A percentile compares a stretch with the other conserved stretches of the same genome.
phyloP scores from a whole-genome alignment of 2,329 filamentous ascomycete species.

The Pestalotiopsis sp. region DNA sequence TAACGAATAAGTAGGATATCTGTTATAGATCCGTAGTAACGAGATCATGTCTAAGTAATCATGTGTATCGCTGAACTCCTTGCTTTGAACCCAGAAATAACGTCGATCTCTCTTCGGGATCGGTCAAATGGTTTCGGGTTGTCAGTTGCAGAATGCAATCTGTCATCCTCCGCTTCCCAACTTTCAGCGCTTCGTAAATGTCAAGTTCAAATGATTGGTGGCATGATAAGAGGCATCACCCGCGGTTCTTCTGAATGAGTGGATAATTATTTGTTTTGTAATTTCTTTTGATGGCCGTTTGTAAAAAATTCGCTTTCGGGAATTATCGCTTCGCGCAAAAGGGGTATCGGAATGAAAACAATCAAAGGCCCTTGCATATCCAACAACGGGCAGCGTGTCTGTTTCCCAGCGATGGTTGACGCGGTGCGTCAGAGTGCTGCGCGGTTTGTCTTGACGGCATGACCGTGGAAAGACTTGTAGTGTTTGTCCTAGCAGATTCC shows the following conservation, averaged over 20 bases:
- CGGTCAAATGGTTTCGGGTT: not conserved
- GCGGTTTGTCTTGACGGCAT: not conserved
- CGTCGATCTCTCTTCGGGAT: not conserved
- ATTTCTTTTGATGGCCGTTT: not conserved
- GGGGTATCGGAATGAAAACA: slow-evolving; percentile 8
- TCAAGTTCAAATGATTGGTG: not conserved
- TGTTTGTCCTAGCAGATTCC: not conserved
- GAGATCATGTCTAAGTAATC: not conserved
- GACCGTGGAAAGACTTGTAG: not conserved
- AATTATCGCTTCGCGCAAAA: not conserved
- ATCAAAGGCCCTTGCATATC: not conserved
- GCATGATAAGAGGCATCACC: not conserved
- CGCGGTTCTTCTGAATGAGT: not conserved
- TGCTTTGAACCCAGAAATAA: not conserved
- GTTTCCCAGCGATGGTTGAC: not conserved
- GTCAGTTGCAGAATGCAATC: not conserved
- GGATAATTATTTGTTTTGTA: not conserved
- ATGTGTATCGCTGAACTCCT: not conserved
- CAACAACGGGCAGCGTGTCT: not conserved
- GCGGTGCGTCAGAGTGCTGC: not conserved
- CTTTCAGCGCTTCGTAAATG: not conserved
- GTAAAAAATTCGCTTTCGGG: not conserved
- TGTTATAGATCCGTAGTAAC: not conserved
- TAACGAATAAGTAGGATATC: not conserved
- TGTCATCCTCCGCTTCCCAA: not conserved